A percentile compares a stretch with the other conserved stretches of the same genome.
phyloP scores from a whole-genome alignment of 1,284 basidiomycete genomes.

The Sporisorium reilianum region DNA sequence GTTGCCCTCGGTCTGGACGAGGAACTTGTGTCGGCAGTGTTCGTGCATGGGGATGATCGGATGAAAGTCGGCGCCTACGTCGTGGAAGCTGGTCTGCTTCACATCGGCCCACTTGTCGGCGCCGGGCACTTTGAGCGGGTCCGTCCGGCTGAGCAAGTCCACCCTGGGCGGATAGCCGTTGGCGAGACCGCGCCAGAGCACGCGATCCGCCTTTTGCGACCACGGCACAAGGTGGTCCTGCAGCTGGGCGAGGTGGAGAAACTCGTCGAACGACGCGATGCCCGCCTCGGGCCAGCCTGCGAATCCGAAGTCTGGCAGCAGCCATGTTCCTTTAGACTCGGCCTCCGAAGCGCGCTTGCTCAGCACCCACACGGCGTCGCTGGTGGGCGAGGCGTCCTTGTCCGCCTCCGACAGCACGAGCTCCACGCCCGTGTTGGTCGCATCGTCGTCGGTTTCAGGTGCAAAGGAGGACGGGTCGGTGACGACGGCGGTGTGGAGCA shows the following conservation, averaged over 20 bases:
- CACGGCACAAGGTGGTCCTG: constrained; percentile 44
- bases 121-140: constrained; percentile 18
- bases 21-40: constrained; percentile 54
- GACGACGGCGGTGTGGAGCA: constrained; percentile 39
- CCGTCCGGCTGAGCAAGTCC: constrained; percentile 38
- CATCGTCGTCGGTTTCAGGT: neutral
- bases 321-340: constrained; percentile 31
- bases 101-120: constrained; percentile 52
- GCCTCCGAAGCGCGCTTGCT: constrained; percentile 33
- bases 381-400: constrained; percentile 37
- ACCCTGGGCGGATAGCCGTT: constrained; percentile 44
- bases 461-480: constrained; percentile 22
- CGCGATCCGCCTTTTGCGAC: constrained; percentile 31
- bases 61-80: constrained; percentile 29
- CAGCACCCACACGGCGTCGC: constrained; percentile 41
- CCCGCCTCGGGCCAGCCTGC: constrained; percentile 58
- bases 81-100: constrained; percentile 54
- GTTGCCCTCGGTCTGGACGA: constrained; percentile 60
- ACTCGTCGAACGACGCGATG: constrained; percentile 51
- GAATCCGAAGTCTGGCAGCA: constrained; percentile 59
- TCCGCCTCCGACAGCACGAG: constrained; percentile 51
- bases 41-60: constrained; percentile 50
- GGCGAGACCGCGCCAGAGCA: constrained; percentile 51
- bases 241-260: constrained; percentile 24
- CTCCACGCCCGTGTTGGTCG: constrained; percentile 24